Percentiles rank a stretch among this genome's conserved stretches.
Evolutionary conservation across 768 basidiomycete species (phyloP).

Genomic region (Amanita phalloides): DNA sequence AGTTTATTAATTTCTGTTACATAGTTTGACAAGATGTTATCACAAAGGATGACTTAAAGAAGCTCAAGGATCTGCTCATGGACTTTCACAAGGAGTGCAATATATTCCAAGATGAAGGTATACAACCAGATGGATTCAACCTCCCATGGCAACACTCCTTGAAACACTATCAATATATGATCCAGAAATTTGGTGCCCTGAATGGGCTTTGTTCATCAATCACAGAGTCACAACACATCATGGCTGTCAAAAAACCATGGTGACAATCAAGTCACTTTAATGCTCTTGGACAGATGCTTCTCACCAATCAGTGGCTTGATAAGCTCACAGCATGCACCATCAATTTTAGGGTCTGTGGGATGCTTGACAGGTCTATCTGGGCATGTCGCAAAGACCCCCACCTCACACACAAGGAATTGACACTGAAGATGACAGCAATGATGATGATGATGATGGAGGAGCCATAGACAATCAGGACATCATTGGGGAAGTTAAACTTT

Average conservation of each 20-base stretch:
- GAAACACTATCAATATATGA: too few species aligned
- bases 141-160: too few species aligned
- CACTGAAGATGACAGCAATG: neutral
- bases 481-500: neutral
- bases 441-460: neutral
- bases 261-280: neutral
- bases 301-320: neutral
- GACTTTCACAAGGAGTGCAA: too few species aligned
- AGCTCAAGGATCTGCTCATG: too few species aligned
- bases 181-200: too few species aligned
- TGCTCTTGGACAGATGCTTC: neutral
- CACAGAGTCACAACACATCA: neutral
- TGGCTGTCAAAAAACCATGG: neutral
- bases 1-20: too few species aligned
- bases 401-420: neutral
- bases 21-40: too few species aligned
- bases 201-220: neutral
- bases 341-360: neutral
- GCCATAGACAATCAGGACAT: neutral
- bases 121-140: too few species aligned
- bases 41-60: too few species aligned
- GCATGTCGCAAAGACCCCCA: neutral
- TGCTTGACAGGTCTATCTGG: neutral
- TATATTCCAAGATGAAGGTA: too few species aligned
- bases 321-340: neutral